Percentiles rank a stretch among this genome's conserved stretches.
These are phyloP conservation scores for Talaromyces borbonicus DNA, from an alignment of 495 filamentous ascomycete genomes.

Conservation along the genomic window DNA sequence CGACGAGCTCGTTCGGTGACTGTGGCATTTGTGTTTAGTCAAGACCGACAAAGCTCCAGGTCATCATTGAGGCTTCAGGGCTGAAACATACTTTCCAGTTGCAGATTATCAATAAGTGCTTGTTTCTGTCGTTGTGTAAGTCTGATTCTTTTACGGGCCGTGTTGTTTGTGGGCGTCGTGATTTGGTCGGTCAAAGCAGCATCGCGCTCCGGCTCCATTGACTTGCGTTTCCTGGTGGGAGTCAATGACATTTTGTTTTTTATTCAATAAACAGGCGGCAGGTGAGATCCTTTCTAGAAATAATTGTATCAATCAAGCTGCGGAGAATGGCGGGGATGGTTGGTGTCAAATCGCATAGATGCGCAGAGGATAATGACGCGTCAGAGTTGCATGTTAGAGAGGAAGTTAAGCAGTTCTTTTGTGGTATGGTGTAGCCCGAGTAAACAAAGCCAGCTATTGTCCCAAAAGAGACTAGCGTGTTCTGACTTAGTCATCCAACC, in stretches of 20 bases:
- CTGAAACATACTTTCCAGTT: slow-evolving; percentile 64
- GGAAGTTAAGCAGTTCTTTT: too few species aligned
- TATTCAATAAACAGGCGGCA: too few species aligned
- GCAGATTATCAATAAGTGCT: slow-evolving; percentile 82
- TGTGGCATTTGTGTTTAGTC: slow-evolving; percentile 19
- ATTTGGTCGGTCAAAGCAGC: slow-evolving; percentile 21
- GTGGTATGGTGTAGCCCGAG: too few species aligned
- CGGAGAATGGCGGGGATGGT: not conserved
- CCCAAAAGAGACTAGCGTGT: slow-evolving; percentile 4
- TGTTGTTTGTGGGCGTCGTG: slow-evolving; percentile 44
- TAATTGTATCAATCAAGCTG: not conserved
- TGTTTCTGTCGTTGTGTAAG: slow-evolving; percentile 77
- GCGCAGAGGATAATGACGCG: too few species aligned
- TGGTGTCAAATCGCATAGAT: not conserved
- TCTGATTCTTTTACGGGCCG: slow-evolving; percentile 49
- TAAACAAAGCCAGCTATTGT: slow-evolving; percentile 2
- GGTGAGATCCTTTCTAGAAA: too few species aligned
- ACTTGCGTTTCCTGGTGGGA: slow-evolving; percentile 51
- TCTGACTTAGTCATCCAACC: not conserved
- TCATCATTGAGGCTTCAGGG: not conserved
- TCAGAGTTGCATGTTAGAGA: too few species aligned
- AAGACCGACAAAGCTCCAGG: not conserved
- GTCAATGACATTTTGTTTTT: slow-evolving; percentile 55
- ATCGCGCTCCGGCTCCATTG: slow-evolving; percentile 34
- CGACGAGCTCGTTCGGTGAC: slow-evolving; percentile 89